phyloP scores from a whole-genome alignment of 257 asterid species.

The Solanum sitiens region DNA sequence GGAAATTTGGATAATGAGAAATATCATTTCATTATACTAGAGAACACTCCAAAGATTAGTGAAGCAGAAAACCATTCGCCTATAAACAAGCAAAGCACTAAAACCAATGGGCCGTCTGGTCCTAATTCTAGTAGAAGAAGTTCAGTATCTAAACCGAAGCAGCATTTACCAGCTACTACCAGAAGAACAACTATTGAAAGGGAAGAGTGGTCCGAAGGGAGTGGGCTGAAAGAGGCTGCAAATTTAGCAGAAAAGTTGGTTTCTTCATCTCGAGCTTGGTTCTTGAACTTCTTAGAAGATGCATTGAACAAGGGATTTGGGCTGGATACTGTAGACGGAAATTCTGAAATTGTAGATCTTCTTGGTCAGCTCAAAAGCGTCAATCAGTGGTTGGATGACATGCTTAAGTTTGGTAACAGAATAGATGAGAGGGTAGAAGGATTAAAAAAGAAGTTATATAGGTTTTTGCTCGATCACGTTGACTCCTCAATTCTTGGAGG shows the following conservation, averaged over 20 bases:
- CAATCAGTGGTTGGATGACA: conserved; percentile 66
- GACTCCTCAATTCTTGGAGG: conserved; percentile 43
- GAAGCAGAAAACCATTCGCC: conserved; percentile 20
- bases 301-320: conserved; percentile 38
- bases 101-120: background rate
- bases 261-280: conserved; percentile 51
- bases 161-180: conserved; percentile 4
- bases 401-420: conserved; percentile 17
- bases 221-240: conserved; percentile 44
- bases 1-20: conserved; percentile 21
- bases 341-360: conserved; percentile 32
- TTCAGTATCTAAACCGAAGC: conserved; percentile 16
- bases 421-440: conserved; percentile 47
- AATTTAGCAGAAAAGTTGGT: conserved; percentile 49
- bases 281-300: conserved; percentile 56
- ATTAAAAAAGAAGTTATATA: conserved; percentile 50
- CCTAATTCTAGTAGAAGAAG: conserved; percentile 13
- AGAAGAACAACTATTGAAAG: conserved; percentile 13
- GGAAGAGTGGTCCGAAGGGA: conserved; percentile 21
- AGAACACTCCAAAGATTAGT: conserved; percentile 19
- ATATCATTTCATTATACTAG: conserved; percentile 32
- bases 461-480: conserved; percentile 58
- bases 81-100: conserved; percentile 13
- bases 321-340: conserved; percentile 15
- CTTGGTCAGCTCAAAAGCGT: conserved; percentile 80